Base-by-base conservation (phyloP, 1,139 yeast species). In the Yamadazyma trypodendri region DNA sequence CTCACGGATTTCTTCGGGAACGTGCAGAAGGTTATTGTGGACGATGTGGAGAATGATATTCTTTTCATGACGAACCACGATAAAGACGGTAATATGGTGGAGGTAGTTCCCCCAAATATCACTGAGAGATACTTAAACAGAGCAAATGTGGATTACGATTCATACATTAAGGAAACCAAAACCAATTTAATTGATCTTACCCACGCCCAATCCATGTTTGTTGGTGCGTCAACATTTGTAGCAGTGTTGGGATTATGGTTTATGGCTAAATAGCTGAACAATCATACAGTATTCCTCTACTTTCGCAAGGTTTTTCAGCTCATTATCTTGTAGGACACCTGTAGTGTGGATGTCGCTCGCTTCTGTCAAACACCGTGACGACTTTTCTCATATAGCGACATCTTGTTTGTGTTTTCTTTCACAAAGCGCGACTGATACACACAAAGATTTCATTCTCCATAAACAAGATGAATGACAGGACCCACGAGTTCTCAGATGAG, bases 1-100 rank as follows among this genome's bases (percentile, higher is more conserved):
- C 75, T 92, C 44, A 90, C 98, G 0, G 98, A 94, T 56, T 92
- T 92, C 61, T 90, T 94, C 51, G 98, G 97, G 2, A 90, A 89
- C 52, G 87, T 90, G 17, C 97, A 90, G 58, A 79, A 84, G 41
- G 87, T 87, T 2, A 75, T 85, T 5, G 75, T 86, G 24, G 94
- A 84, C 49, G 65, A 72, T 22, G 74, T 66, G 10, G 81, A 77
- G 39, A 63, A 63, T 17, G 77, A 68, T 37, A 52, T 75, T 28
- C 56, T 75, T 34, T 63, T 61, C 39, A 49, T 57, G n/a, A 51
- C 61, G 18, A 59, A 56, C 40, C 65, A 59, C 31, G 48, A 58
- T 25, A 55, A 52, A 17, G 35, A 46, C 13, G 63, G 63, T 4
- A 41, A 44, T 16, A 27, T 2, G 10, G 2, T 6, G 16, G 14